Percentiles rank a stretch among this genome's conserved stretches.
Evolutionary conservation across 2,329 filamentous ascomycete genomes (phyloP).

Genomic region (Colletotrichum acutatum): DNA sequence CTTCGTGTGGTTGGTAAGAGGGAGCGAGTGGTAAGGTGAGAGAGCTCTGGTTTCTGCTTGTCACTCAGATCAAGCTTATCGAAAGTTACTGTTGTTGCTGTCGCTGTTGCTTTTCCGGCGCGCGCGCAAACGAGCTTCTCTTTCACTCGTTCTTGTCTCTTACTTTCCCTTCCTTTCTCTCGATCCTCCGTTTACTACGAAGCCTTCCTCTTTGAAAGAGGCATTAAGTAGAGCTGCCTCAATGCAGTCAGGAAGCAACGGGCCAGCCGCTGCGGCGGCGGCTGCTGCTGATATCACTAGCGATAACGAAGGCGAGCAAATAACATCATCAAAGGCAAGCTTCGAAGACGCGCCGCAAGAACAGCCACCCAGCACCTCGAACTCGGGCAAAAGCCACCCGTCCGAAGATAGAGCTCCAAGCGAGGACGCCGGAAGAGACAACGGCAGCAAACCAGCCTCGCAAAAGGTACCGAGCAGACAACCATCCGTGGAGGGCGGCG

Average conservation of each 20-base stretch:
- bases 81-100: constrained; percentile 9
- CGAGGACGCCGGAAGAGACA: background rate
- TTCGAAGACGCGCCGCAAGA: constrained; percentile 33
- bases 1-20: background rate
- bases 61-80: constrained; percentile 16
- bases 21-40: background rate
- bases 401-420: constrained; percentile 27
- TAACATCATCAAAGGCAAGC: constrained; percentile 29
- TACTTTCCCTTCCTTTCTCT: background rate
- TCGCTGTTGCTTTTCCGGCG: constrained; percentile 25
- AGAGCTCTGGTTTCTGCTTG: constrained; percentile 23
- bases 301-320: constrained; percentile 18
- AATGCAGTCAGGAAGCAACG: constrained; percentile 22
- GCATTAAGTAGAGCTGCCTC: background rate
- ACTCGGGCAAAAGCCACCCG: constrained; percentile 8
- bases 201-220: background rate
- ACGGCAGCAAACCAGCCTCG: background rate
- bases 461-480: constrained; percentile 16
- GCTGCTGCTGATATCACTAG: constrained; percentile 13
- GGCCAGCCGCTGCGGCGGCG: constrained; percentile 14
- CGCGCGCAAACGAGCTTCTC: constrained; percentile 14
- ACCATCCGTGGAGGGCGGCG: constrained; percentile 6
- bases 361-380: constrained; percentile 1
- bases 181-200: background rate
- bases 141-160: constrained; percentile 16